Base-by-base conservation (phyloP, 192 early-diverging fungal genomes). In the Entomortierella chlamydospora region DNA sequence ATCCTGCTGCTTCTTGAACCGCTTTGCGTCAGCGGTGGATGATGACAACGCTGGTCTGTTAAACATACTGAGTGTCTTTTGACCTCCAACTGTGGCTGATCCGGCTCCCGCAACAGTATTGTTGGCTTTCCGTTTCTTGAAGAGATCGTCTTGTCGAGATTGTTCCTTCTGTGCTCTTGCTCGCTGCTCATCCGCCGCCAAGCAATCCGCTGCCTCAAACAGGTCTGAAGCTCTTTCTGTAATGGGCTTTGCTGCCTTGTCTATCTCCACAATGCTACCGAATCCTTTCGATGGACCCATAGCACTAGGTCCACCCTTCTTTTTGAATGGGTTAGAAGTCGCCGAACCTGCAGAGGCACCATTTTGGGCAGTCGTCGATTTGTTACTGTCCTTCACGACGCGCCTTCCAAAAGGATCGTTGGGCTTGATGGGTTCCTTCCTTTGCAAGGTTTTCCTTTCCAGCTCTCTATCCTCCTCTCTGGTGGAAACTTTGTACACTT, bases 391-490 rank as follows among this genome's bases (percentile, higher is more conserved):
- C 56, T 78, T 79, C 26, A 70, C 62, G 0, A 79, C 74, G 8
- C 74, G 67, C 64, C 76, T 53, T 23, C 76, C 76, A 47, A 79
- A 79, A 0, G 76, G 76, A 70, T 79, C 76, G 30, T 79, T 70
- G 8, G 68, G 18, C 10, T 55, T 49, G 50, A 79, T 30, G 22
- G 62, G 51, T 0, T 64, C 68, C 8, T 52, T 50, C 12, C 63
- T 31, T 28, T 79, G 62, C 17, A 79, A 55, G 4, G 76, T 43
- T n/a, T 37, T 64, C 23, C 67, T 51, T 26, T 70, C 67, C 55
- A 79, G 1, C 17, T 66, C 76, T 9, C 70, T 31, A 2, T 79
- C 76, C 20, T 79, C 76, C 4, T 63, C 50, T 39, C 57, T 58
- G 0, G 68, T 55, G 12, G 63, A 59, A 22, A 66, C 51, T 31